These are phyloP conservation scores for Rhodosporidiobolus sp. DNA, from an alignment of 768 basidiomycete genomes.

Conservation along the genomic window DNA sequence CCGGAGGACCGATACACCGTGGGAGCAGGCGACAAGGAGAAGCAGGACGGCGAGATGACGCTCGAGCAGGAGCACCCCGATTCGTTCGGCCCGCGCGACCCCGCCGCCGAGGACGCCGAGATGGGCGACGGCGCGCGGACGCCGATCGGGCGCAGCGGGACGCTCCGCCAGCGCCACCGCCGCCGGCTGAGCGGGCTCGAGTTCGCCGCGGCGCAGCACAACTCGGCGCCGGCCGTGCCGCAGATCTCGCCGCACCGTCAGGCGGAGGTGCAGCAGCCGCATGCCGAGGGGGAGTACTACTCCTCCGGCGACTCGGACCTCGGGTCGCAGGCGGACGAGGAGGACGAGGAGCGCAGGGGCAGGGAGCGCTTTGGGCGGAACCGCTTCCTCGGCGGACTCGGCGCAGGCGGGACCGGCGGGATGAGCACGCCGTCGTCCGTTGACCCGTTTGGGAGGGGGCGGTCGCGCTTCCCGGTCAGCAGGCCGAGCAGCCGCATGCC, in stretches of 20 bases:
- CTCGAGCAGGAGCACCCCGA: slow-evolving; percentile 3
- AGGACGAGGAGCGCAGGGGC: neutral
- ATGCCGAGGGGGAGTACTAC: slow-evolving; percentile 2
- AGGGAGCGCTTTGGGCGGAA: slow-evolving; percentile 17
- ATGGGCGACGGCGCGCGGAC: slow-evolving; percentile 20
- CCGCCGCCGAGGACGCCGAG: neutral
- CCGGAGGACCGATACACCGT: no score
- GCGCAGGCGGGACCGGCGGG: neutral
- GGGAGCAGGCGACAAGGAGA: no score
- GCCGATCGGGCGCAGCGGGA: slow-evolving; percentile 11
- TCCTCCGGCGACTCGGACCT: neutral
- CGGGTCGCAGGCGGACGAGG: neutral
- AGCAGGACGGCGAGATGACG: neutral
- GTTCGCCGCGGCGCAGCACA: neutral
- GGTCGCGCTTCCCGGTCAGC: slow-evolving; percentile 3
- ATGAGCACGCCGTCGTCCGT: neutral
- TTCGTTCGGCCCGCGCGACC: neutral
- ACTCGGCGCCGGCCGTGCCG: neutral
- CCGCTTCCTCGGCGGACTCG: slow-evolving; percentile 1
- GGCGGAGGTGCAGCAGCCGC: neutral
- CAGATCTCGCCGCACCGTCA: neutral
- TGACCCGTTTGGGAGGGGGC: neutral
- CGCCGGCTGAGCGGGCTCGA: slow-evolving; percentile 7
- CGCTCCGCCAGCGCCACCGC: neutral
- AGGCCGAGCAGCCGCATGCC: neutral